Evolutionary conservation across 2,329 filamentous ascomycete genomes (phyloP).

Genomic region (Fusarium tjaetaba): DNA sequence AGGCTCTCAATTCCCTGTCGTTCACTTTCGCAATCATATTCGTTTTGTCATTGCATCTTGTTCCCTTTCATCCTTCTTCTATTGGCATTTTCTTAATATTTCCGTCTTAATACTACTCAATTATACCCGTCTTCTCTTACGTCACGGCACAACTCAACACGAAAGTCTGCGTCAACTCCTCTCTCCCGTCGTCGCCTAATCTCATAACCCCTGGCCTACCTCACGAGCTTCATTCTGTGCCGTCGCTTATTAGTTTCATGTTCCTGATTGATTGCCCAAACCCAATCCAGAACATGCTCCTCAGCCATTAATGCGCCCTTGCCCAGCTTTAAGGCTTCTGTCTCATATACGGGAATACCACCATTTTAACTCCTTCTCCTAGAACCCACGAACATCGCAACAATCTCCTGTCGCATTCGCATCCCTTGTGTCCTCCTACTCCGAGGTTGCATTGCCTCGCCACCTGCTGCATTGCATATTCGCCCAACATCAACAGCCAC

Average conservation of each 20-base stretch:
- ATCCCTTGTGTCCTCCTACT: conserved; percentile 20
- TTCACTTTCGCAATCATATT: conserved; percentile 9
- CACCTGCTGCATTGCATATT: conserved; percentile 16
- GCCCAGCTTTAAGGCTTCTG: conserved; percentile 26
- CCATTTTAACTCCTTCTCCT: conserved; percentile 3
- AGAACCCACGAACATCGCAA: conserved; percentile 10
- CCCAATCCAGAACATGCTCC: conserved; percentile 33
- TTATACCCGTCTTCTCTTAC: background rate
- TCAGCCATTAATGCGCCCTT: conserved; percentile 32
- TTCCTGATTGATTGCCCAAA: conserved; percentile 27
- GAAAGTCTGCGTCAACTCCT: background rate
- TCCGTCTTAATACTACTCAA: background rate
- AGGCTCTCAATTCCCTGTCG: conserved; percentile 9
- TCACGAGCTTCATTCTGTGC: background rate
- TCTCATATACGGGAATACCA: background rate
- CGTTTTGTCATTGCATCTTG: conserved; percentile 8
- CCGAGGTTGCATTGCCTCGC: conserved; percentile 30
- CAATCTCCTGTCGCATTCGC: conserved; percentile 22
- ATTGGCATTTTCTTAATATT: background rate
- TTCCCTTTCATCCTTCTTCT: background rate
- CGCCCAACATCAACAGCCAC: conserved; percentile 24
- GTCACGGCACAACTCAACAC: background rate
- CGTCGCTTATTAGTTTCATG: conserved; percentile 31
- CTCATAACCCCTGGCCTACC: background rate
- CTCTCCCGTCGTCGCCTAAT: background rate